Base-by-base conservation (phyloP, 345 rosid genomes). In the Camelina laxa region DNA sequence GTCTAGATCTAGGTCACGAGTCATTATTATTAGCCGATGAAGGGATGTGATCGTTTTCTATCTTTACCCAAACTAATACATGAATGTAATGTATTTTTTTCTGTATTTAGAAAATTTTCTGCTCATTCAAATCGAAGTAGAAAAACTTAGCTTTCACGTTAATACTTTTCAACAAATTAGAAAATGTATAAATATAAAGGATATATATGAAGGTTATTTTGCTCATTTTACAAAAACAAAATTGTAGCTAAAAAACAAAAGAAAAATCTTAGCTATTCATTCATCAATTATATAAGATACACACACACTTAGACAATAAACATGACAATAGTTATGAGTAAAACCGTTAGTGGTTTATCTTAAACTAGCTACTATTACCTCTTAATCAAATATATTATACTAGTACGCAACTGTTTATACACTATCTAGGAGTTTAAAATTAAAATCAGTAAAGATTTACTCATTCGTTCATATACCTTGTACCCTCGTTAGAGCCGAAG, bases 1-100 rank as follows among this genome's bases (percentile, higher is more conserved):
- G 71, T 68, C 74, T 67, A 79, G 60, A 58, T 42, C 69, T 79
- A 73, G 82, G 79, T 79, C 82, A 79, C 78, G 82, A 75, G 75
- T 70, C 75, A 70, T 80, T 58, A 80, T 70, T 68, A 59, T 71
- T 58, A 71, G 67, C 62, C 72, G 62, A 74, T 65, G 76, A 60
- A 58, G 41, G 59, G 70, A 50, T 47, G 74, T 65, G 77, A 60
- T 71, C 73, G 20, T 72, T 68, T 67, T 71, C 53, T 10, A 57
- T 69, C 14, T 35, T 19, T 47, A 70, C 68, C 69, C 61, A 66
- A 41, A 58, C 55, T 60, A 58, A 3, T 70, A 38, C 24, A 38
- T 45, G 13, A 20, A 60, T 48, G 44, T 47, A 16, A 60, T 62
- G 51, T 76, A 41, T 49, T 48, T 1, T 35, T 67, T 51, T 56